A percentile compares a stretch with the other conserved stretches of the same genome.
Conservation (phyloP, 73 alveolate species). For the Effrenium voratum region DNA sequence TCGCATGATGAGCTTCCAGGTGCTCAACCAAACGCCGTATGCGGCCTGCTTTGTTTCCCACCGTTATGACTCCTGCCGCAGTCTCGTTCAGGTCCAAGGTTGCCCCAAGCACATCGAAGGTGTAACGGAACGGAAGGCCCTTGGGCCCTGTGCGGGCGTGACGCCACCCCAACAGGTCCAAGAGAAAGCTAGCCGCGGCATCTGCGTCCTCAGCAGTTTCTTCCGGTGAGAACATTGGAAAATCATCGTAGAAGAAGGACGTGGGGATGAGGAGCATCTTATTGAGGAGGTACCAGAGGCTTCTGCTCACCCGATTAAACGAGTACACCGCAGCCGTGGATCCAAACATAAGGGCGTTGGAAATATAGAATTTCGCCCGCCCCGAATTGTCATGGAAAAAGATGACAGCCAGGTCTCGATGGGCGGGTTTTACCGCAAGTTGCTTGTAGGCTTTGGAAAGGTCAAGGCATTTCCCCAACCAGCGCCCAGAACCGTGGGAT, state of each 20-base stretch:
- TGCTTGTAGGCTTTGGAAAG: background rate
- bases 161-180: background rate
- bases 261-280: background rate
- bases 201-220: background rate
- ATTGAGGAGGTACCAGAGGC: background rate
- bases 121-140: background rate
- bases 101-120: background rate
- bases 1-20: too few relatives aligned
- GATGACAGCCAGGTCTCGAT: background rate
- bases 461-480: slow-evolving; percentile 15
- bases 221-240: background rate
- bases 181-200: background rate
- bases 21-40: too few relatives aligned
- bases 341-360: background rate
- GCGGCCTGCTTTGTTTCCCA: too few relatives aligned
- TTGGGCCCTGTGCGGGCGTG: background rate
- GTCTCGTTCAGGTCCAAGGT: too few relatives aligned
- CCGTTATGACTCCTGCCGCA: too few relatives aligned
- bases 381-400: background rate
- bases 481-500: background rate
- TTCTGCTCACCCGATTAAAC: background rate
- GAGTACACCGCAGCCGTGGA: background rate
- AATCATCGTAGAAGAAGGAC: background rate
- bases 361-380: background rate
- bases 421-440: background rate